A percentile compares a stretch with the other conserved stretches of the same genome.
phyloP scores from a whole-genome alignment of 345 rosid species.

The Aquilaria malaccensis region DNA sequence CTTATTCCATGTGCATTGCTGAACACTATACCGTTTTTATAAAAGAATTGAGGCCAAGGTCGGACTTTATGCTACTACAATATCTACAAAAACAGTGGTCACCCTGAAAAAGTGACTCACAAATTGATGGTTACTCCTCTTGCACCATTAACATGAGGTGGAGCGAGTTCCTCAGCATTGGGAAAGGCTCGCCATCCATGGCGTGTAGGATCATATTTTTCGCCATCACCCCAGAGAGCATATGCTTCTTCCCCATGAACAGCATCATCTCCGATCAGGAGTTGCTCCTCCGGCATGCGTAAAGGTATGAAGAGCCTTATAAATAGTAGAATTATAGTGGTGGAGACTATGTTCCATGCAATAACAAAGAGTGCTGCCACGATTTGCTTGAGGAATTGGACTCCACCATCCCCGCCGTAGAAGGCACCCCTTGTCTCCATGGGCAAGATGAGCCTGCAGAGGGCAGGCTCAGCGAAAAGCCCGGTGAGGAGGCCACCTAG shows the following conservation, averaged over 20 bases:
- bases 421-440: slow-evolving; percentile 58
- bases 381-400: slow-evolving; percentile 64
- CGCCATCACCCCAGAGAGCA: slow-evolving; percentile 98
- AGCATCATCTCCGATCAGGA: slow-evolving; percentile 81
- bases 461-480: slow-evolving; percentile 69
- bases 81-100: no score
- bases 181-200: slow-evolving; percentile 33
- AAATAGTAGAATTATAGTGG: slow-evolving; percentile 48
- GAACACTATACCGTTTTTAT: no score
- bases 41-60: no score
- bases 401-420: slow-evolving; percentile 65
- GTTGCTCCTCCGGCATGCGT: slow-evolving; percentile 78
- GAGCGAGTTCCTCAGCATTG: slow-evolving; percentile 28
- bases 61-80: neutral
- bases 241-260: slow-evolving; percentile 97
- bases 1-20: no score
- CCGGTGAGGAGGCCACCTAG: slow-evolving; percentile 79
- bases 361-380: slow-evolving; percentile 62
- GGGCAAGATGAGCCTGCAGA: slow-evolving; percentile 40
- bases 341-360: slow-evolving; percentile 59
- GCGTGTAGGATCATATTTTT: slow-evolving; percentile 61
- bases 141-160: slow-evolving; percentile 47
- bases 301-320: slow-evolving; percentile 63
- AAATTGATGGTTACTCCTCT: slow-evolving; percentile 74
- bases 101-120: slow-evolving; percentile 11